These are phyloP conservation scores for Neurospora sp. DNA, from an alignment of 495 filamentous ascomycete genomes.

Conservation along the genomic window DNA sequence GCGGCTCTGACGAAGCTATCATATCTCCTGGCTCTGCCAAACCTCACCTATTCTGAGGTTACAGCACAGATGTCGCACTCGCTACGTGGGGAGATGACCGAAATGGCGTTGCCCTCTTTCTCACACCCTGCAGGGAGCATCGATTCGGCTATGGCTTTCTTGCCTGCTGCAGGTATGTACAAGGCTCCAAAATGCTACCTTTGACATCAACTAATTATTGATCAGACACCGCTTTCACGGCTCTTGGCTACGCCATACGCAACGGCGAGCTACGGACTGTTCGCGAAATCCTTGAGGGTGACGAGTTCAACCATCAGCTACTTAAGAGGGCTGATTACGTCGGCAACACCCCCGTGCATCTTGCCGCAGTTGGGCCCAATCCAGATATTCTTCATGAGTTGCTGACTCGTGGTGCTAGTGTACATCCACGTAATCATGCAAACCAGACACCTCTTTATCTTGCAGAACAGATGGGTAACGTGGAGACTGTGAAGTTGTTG, in stretches of 20 bases:
- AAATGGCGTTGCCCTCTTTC: conserved; percentile 52
- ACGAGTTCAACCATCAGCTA: conserved; percentile 47
- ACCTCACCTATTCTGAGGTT: conserved; percentile 51
- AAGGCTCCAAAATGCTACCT: conserved; percentile 14
- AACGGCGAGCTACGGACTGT: conserved; percentile 58
- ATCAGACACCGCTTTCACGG: conserved; percentile 49
- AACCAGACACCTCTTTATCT: conserved; percentile 77
- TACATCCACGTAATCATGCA: conserved; percentile 72
- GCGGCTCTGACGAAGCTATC: conserved; percentile 89
- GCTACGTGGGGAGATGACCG: conserved; percentile 80
- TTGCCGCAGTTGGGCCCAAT: conserved; percentile 41
- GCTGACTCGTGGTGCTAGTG: conserved; percentile 68
- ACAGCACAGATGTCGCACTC: conserved; percentile 61
- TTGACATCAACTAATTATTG: conserved; percentile 14
- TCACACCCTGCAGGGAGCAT: conserved; percentile 54
- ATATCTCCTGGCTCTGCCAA: conserved; percentile 67
- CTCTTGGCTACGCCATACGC: conserved; percentile 72
- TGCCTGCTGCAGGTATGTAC: conserved; percentile 23
- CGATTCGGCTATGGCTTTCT: conserved; percentile 20
- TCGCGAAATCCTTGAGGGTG: conserved; percentile 53
- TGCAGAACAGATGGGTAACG: conserved; percentile 46
- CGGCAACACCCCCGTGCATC: conserved; percentile 72
- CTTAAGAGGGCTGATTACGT: conserved; percentile 76
- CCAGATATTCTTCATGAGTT: conserved; percentile 58
- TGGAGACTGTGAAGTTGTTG: conserved; percentile 55